These are phyloP conservation scores for Silybum marianum DNA, from an alignment of 129 eudicot species.

Conservation along the genomic window DNA sequence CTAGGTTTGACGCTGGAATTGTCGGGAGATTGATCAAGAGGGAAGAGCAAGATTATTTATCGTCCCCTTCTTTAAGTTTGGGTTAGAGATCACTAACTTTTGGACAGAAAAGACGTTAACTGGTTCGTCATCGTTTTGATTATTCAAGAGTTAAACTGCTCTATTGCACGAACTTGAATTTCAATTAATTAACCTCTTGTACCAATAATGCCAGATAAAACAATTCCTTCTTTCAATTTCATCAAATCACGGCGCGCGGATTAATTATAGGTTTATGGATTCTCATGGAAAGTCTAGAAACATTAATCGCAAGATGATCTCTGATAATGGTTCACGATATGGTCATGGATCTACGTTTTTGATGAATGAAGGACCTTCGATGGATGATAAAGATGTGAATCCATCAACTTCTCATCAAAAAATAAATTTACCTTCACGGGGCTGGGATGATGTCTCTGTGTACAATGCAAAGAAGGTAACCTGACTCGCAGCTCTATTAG, in stretches of 20 bases:
- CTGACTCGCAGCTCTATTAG: not conserved
- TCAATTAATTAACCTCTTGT: slow-evolving; percentile 12
- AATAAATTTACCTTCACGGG: slow-evolving; percentile 34
- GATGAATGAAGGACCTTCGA: slow-evolving; percentile 31
- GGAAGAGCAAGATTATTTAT: slow-evolving; percentile 9
- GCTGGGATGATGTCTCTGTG: slow-evolving; percentile 79
- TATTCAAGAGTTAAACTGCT: slow-evolving; percentile 17
- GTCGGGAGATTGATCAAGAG: slow-evolving; percentile 26
- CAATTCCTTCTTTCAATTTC: slow-evolving; percentile 39
- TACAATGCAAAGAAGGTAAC: slow-evolving; percentile 79
- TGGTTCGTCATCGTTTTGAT: slow-evolving; percentile 33
- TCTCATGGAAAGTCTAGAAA: slow-evolving; percentile 19
- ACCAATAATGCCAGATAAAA: slow-evolving; percentile 44
- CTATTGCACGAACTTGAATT: slow-evolving; percentile 7
- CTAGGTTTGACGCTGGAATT: slow-evolving; percentile 37
- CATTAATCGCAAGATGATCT: slow-evolving; percentile 19
- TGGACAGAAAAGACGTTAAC: slow-evolving; percentile 15
- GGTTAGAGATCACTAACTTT: slow-evolving; percentile 33
- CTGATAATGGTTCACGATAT: slow-evolving; percentile 45
- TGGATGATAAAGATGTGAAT: slow-evolving; percentile 36
- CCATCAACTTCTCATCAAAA: slow-evolving; percentile 37
- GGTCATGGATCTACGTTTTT: slow-evolving; percentile 29
- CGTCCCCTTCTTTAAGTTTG: slow-evolving; percentile 62
- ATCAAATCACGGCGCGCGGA: slow-evolving; percentile 61
- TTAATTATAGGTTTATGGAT: slow-evolving; percentile 51